Percentiles rank a stretch among this genome's conserved stretches.
phyloP scores from a whole-genome alignment of 345 rosid species.

The Hypericum perforatum region DNA sequence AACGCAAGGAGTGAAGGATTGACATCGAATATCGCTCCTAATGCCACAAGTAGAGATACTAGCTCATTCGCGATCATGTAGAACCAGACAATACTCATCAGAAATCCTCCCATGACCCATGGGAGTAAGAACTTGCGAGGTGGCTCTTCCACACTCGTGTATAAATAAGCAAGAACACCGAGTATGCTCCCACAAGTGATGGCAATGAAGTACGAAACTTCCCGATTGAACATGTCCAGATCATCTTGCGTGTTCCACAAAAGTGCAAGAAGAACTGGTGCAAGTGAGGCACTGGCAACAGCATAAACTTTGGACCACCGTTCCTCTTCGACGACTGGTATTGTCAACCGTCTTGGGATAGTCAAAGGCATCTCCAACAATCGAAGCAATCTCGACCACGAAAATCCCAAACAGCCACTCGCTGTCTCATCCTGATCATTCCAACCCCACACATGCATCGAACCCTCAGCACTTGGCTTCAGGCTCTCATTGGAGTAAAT shows the following conservation, averaged over 20 bases:
- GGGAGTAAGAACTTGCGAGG: constrained; percentile 52
- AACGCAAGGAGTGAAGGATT: constrained; percentile 77
- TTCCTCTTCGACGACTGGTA: constrained; percentile 60
- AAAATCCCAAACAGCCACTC: background rate
- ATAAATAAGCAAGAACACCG: constrained; percentile 42
- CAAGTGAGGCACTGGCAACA: constrained; percentile 59
- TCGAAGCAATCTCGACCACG: constrained; percentile 31
- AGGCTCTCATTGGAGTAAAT: background rate
- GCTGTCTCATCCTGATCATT: constrained; percentile 1
- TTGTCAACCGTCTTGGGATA: constrained; percentile 62
- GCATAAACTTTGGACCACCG: constrained; percentile 73
- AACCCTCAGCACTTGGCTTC: background rate
- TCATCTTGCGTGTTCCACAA: constrained; percentile 54
- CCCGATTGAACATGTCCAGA: constrained; percentile 21
- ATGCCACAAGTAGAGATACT: constrained; percentile 38
- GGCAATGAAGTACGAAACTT: constrained; percentile 33
- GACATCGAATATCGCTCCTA: constrained; percentile 52
- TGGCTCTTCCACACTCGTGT: constrained; percentile 50
- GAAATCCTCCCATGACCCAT: constrained; percentile 86
- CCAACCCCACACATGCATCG: constrained; percentile 37
- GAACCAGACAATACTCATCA: constrained; percentile 91
- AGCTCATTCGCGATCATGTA: constrained; percentile 16
- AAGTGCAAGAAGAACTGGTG: constrained; percentile 54
- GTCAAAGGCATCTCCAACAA: constrained; percentile 61
- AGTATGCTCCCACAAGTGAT: constrained; percentile 36